phyloP scores from a whole-genome alignment of 805 yeast species.

The Kodamaea laetipori region DNA sequence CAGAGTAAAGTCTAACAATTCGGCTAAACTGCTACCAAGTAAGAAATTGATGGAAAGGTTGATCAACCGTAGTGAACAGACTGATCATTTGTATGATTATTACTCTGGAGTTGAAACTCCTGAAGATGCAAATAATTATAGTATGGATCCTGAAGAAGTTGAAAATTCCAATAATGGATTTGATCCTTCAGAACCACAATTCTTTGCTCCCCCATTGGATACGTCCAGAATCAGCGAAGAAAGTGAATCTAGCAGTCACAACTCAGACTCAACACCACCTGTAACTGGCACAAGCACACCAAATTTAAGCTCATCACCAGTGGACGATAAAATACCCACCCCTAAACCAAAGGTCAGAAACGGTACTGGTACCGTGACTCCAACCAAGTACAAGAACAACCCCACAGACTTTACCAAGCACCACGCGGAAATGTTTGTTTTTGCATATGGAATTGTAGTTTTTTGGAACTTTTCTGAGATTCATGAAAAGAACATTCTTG shows the following conservation, averaged over 20 bases:
- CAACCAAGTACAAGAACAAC: conserved; percentile 20
- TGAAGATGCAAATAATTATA: conserved; percentile 53
- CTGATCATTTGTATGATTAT: conserved; percentile 90
- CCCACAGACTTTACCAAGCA: conserved; percentile 52
- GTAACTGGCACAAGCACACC: conserved; percentile 6
- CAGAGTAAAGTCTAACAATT: conserved; percentile 69
- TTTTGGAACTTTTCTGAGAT: conserved; percentile 94
- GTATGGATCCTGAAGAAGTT: conserved; percentile 47
- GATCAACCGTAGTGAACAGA: conserved; percentile 78
- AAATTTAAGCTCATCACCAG: conserved; percentile 9
- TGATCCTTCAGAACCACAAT: conserved; percentile 93
- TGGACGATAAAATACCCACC: conserved; percentile 12
- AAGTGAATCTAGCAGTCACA: conserved; percentile 10
- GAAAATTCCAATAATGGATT: conserved; percentile 54
- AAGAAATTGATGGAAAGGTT: conserved; percentile 68
- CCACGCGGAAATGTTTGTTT: conserved; percentile 83
- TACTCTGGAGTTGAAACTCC: conserved; percentile 76
- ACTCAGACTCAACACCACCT: conserved; percentile 4
- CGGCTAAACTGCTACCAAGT: conserved; percentile 45
- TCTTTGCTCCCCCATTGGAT: conserved; percentile 56
- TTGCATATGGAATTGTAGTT: conserved; percentile 94
- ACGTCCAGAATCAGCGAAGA: conserved; percentile 19
- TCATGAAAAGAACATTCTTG: conserved; percentile 91
- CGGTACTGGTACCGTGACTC: conserved; percentile 19
- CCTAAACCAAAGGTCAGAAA: conserved; percentile 12